These are phyloP conservation scores for Mycena crocata DNA, from an alignment of 768 basidiomycete species.

Conservation along the genomic window DNA sequence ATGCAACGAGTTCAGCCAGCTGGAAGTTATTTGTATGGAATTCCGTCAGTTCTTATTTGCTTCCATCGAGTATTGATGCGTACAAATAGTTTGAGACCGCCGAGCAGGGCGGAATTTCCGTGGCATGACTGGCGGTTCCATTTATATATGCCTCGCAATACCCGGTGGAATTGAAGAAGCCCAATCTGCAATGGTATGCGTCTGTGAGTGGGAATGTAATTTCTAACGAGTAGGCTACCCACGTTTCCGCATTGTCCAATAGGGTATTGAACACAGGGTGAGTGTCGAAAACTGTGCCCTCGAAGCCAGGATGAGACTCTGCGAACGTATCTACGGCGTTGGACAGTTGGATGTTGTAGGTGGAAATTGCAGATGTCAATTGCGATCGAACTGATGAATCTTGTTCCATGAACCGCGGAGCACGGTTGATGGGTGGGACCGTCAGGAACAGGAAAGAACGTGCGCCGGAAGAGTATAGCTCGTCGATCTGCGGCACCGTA, in stretches of 20 bases:
- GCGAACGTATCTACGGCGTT: slow-evolving; percentile 54
- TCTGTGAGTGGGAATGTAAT: not conserved
- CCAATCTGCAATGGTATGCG: slow-evolving; percentile 44
- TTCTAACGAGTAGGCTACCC: not conserved
- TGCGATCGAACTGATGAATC: slow-evolving; percentile 50
- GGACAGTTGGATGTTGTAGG: slow-evolving; percentile 64
- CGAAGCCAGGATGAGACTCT: slow-evolving; percentile 53
- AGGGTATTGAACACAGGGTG: slow-evolving; percentile 69
- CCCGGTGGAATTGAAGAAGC: slow-evolving; percentile 69
- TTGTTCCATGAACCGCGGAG: slow-evolving; percentile 59
- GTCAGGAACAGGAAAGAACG: slow-evolving; percentile 73
- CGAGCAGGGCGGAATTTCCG: no score
- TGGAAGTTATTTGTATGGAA: no score
- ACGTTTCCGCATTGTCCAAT: slow-evolving; percentile 59
- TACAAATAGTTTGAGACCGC: no score
- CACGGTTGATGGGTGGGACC: slow-evolving; percentile 68
- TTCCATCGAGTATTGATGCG: no score
- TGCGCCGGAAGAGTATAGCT: slow-evolving; percentile 60
- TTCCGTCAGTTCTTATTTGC: no score
- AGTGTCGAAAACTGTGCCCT: slow-evolving; percentile 65
- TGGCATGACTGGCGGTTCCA: no score
- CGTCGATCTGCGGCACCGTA: slow-evolving; percentile 53
- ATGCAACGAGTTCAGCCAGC: no score
- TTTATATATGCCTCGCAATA: slow-evolving; percentile 71
- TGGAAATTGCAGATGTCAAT: slow-evolving; percentile 50